Percentiles rank a stretch among this genome's conserved stretches.
These are phyloP conservation scores for Leucosporidium scottii DNA, from an alignment of 768 basidiomycete species.

Conservation along the genomic window DNA sequence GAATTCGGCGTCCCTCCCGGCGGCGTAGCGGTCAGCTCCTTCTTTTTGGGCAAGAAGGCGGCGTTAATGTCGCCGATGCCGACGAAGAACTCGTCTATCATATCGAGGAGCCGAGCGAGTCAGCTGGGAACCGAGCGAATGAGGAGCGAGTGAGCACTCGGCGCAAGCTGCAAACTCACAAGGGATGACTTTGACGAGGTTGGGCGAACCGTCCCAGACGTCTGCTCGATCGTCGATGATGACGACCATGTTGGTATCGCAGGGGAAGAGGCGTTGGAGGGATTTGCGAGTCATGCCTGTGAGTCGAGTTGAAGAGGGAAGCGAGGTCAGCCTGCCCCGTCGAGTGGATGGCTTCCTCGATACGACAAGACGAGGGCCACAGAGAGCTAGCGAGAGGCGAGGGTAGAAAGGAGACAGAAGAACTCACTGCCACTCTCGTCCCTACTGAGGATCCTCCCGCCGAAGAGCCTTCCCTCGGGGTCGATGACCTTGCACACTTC, in stretches of 20 bases:
- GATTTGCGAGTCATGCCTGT: conserved; percentile 85
- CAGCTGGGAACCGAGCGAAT: too few relatives aligned
- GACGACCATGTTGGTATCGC: conserved; percentile 97
- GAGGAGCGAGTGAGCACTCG: not conserved
- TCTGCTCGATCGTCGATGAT: conserved; percentile 98
- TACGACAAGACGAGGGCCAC: not conserved
- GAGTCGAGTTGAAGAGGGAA: not conserved
- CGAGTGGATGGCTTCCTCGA: too few relatives aligned
- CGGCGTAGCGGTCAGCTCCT: conserved; percentile 48
- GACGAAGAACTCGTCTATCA: conserved; percentile 87
- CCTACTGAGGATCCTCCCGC: conserved; percentile 77
- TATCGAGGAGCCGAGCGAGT: not conserved
- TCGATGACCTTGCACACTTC: conserved; percentile 92
- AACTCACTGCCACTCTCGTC: conserved; percentile 86
- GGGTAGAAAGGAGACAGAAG: conserved; percentile 41
- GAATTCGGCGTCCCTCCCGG: not conserved
- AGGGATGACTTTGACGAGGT: conserved; percentile 91
- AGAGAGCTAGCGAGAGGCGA: too few relatives aligned
- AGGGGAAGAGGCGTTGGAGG: conserved; percentile 84
- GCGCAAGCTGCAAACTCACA: conserved; percentile 52
- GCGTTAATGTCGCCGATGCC: conserved; percentile 99
- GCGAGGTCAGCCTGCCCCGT: not conserved
- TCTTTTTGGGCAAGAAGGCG: conserved; percentile 71
- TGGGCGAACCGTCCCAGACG: conserved; percentile 97
- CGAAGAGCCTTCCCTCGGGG: conserved; percentile 75